A percentile compares a stretch with the other conserved stretches of the same genome.
Conservation (phyloP, 192 early-diverging fungal species). For the Coemansia sp. region DNA sequence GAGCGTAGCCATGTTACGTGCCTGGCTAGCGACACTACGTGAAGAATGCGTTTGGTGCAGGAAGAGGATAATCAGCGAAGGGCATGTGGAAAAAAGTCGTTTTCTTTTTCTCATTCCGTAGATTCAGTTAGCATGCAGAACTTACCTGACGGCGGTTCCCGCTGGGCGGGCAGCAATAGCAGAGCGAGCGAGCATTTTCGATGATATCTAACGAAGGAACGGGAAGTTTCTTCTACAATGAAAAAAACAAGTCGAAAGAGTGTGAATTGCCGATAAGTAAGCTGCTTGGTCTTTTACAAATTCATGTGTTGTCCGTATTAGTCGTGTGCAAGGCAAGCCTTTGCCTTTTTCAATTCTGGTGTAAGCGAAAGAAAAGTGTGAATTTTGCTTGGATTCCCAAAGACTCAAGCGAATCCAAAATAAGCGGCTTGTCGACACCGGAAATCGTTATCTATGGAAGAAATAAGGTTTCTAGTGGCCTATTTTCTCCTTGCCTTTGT, state of each 20-base stretch:
- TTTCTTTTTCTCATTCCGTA: background rate
- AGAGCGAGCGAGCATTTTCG: conserved; percentile 50
- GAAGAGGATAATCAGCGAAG: background rate
- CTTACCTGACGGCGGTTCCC: conserved; percentile 41
- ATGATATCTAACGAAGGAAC: background rate
- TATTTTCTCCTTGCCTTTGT: too few species aligned
- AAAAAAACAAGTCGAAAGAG: background rate
- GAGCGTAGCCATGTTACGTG: conserved; percentile 92
- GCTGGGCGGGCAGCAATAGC: conserved; percentile 45
- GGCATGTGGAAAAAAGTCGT: too few species aligned
- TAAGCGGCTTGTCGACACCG: too few species aligned
- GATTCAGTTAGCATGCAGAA: background rate
- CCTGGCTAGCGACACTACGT: conserved; percentile 63
- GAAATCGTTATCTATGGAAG: too few species aligned
- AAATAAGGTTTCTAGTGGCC: too few species aligned
- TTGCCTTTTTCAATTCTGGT: too few species aligned
- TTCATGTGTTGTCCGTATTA: too few species aligned
- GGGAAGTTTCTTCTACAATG: conserved; percentile 8
- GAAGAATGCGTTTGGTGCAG: background rate
- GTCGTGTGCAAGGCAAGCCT: too few species aligned
- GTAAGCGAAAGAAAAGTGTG: too few species aligned
- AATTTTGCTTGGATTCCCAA: too few species aligned
- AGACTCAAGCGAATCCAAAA: too few species aligned
- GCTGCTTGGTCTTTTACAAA: background rate
- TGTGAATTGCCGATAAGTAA: background rate